phyloP scores from a whole-genome alignment of 352 stramenopile species.

The Phytophthora palmivora region DNA sequence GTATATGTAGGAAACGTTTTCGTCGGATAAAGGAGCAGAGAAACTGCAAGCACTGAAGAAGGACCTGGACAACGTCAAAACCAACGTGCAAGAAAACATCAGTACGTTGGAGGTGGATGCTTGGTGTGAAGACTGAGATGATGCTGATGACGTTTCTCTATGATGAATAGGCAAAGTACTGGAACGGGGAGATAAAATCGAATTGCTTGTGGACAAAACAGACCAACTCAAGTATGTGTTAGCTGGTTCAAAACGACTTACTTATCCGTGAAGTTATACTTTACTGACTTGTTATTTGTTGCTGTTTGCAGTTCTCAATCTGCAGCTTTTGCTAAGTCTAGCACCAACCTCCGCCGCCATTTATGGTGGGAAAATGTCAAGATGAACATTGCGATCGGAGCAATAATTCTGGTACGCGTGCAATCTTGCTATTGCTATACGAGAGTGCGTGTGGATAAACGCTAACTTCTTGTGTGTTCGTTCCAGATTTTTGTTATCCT shows the following conservation, averaged over 20 bases:
- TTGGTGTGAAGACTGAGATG: not conserved
- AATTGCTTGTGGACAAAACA: conserved; percentile 87
- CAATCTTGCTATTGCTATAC: not conserved
- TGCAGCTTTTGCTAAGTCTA: conserved; percentile 85
- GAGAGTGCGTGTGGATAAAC: not conserved
- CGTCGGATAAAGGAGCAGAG: conserved; percentile 70
- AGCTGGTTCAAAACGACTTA: too few relatives aligned
- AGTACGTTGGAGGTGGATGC: conserved; percentile 40
- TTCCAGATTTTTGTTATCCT: conserved; percentile 53
- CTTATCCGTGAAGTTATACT: not conserved
- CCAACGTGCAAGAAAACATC: conserved; percentile 86
- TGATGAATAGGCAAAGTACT: conserved; percentile 71
- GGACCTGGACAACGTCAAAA: conserved; percentile 82
- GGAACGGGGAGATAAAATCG: conserved; percentile 89
- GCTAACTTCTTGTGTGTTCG: conserved; percentile 1
- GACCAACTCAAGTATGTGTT: conserved; percentile 80
- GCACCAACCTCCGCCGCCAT: conserved; percentile 75
- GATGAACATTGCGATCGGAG: conserved; percentile 83
- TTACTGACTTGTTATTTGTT: conserved; percentile 13
- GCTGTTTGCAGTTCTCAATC: conserved; percentile 66
- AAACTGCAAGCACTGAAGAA: conserved; percentile 86
- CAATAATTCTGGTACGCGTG: conserved; percentile 67
- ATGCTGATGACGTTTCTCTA: not conserved
- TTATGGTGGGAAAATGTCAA: conserved; percentile 91
- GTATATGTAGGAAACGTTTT: conserved; percentile 71